phyloP scores from a whole-genome alignment of 2,329 filamentous ascomycete genomes.

The Microdochium paspali region DNA sequence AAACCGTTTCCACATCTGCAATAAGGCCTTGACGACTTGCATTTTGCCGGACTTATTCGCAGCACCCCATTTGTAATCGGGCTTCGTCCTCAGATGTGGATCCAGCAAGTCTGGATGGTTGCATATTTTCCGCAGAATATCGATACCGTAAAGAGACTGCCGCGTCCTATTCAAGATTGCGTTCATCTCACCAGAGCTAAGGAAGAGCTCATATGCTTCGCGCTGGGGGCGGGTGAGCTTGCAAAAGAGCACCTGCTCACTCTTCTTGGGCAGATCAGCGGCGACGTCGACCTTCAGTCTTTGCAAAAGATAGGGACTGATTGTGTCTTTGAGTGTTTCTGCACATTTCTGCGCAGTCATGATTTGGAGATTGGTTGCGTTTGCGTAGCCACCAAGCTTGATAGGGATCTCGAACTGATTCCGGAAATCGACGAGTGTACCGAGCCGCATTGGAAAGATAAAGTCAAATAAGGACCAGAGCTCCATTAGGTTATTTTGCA shows the following conservation, averaged over 20 bases:
- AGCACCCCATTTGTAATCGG: slow-evolving; percentile 68
- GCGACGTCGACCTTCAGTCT: slow-evolving; percentile 91
- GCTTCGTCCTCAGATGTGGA: slow-evolving; percentile 42
- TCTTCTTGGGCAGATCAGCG: slow-evolving; percentile 88
- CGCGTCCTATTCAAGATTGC: slow-evolving; percentile 66
- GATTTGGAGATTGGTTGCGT: slow-evolving; percentile 87
- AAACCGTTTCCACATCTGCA: slow-evolving; percentile 81
- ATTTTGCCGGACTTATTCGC: slow-evolving; percentile 84
- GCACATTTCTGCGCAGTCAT: slow-evolving; percentile 93
- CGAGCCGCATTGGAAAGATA: slow-evolving; percentile 90
- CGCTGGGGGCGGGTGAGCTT: slow-evolving; percentile 76
- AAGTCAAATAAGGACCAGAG: slow-evolving; percentile 98
- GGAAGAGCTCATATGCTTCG: slow-evolving; percentile 70
- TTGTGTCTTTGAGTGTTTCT: slow-evolving; percentile 85
- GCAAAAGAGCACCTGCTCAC: slow-evolving; percentile 91
- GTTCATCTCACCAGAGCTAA: slow-evolving; percentile 77
- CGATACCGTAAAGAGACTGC: slow-evolving; percentile 81
- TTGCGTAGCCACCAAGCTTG: slow-evolving; percentile 85
- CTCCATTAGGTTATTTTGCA: slow-evolving; percentile 94
- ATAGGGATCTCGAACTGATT: slow-evolving; percentile 93
- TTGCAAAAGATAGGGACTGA: slow-evolving; percentile 87
- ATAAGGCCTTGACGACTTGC: slow-evolving; percentile 80
- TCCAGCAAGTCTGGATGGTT: slow-evolving; percentile 90
- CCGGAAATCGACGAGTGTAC: slow-evolving; percentile 83
- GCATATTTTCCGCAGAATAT: slow-evolving; percentile 89